Evolutionary conservation across 2,329 filamentous ascomycete species (phyloP).

Genomic region (Phyllosticta citriasiana): DNA sequence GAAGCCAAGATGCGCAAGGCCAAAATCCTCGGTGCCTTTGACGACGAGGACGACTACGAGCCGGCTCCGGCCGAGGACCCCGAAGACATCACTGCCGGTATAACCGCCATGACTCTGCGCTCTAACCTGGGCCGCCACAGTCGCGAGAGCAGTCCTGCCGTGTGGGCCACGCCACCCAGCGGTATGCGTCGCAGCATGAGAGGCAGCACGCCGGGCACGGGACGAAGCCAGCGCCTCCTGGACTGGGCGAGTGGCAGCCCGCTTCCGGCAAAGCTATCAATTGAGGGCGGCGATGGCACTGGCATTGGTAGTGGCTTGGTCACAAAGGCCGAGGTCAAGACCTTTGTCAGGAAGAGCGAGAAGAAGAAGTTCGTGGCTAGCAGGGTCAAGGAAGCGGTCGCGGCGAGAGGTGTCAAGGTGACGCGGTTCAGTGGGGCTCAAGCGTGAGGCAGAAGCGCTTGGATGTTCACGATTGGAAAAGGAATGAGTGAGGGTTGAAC

Average conservation of each 20-base stretch:
- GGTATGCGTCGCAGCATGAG: constrained; percentile 16
- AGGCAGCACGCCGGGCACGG: constrained; percentile 22
- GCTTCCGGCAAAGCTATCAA: constrained; percentile 11
- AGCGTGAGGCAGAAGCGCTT: not conserved
- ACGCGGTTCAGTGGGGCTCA: constrained; percentile 11
- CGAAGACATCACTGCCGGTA: constrained; percentile 10
- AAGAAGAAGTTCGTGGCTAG: constrained; percentile 29
- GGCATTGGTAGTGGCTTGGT: constrained; percentile 31
- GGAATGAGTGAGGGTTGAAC: not conserved
- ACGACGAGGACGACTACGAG: constrained; percentile 7
- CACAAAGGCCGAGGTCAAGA: constrained; percentile 30
- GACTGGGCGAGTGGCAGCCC: constrained; percentile 8
- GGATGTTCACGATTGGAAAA: too few relatives aligned
- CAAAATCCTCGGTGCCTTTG: constrained; percentile 3
- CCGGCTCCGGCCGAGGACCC: constrained; percentile 14
- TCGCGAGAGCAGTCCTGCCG: constrained; percentile 16
- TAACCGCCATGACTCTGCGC: constrained; percentile 7
- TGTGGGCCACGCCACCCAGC: constrained; percentile 29
- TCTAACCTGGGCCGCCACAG: constrained; percentile 14
- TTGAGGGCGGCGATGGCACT: constrained; percentile 10
- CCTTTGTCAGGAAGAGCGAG: constrained; percentile 23
- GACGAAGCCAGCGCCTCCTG: constrained; percentile 12
- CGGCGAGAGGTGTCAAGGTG: constrained; percentile 22
- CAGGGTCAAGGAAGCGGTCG: constrained; percentile 28
- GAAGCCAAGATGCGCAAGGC: constrained; percentile 77